Evolutionary conservation across 2,329 filamentous ascomycete species (phyloP).

Genomic region (Byssoonygena ceratinophila): DNA sequence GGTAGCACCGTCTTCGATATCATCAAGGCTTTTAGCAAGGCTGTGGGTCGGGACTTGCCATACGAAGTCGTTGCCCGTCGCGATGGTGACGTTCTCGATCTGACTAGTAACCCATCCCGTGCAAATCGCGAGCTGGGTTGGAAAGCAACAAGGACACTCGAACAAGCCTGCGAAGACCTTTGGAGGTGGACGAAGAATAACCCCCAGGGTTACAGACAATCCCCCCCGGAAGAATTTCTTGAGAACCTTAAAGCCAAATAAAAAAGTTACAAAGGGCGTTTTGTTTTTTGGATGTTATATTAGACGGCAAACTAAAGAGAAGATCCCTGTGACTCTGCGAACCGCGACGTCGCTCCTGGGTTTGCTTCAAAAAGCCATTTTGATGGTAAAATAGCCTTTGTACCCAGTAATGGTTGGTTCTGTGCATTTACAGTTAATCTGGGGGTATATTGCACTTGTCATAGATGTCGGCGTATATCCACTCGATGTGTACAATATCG

Average conservation of each 20-base stretch:
- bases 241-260: constrained; percentile 31
- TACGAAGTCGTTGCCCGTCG: constrained; percentile 78
- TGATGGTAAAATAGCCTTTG: too few relatives aligned
- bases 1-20: constrained; percentile 97
- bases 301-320: too few relatives aligned
- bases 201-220: constrained; percentile 84
- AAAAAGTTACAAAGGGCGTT: neutral
- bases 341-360: too few relatives aligned
- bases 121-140: constrained; percentile 84
- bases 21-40: constrained; percentile 81
- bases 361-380: too few relatives aligned
- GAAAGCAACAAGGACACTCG: constrained; percentile 82
- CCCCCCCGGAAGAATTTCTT: constrained; percentile 73
- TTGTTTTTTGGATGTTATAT: neutral
- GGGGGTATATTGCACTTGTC: neutral
- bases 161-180: constrained; percentile 85
- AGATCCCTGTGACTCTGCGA: too few relatives aligned
- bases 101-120: constrained; percentile 80
- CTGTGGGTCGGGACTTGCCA: constrained; percentile 72
- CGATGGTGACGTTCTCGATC: constrained; percentile 81
- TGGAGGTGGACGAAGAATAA: constrained; percentile 98
- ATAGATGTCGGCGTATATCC: neutral
- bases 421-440: neutral
- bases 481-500: neutral
- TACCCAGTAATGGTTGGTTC: too few relatives aligned